These are phyloP conservation scores for Danielia reshetovae DNA, from an alignment of 805 yeast genomes.

Conservation along the genomic window DNA sequence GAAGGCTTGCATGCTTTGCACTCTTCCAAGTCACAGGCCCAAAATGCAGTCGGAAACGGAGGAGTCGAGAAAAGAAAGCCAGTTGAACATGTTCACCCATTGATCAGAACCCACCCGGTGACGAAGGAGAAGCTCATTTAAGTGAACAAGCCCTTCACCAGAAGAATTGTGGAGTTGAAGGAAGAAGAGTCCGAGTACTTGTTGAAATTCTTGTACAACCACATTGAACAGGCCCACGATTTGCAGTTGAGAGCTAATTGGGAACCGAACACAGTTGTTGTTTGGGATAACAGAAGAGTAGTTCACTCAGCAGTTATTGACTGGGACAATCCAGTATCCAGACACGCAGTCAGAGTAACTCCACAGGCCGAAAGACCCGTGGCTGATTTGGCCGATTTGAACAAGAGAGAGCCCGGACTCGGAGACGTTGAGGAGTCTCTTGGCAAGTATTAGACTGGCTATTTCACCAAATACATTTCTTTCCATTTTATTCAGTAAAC, in stretches of 20 bases:
- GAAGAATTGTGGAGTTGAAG: constrained; percentile 32
- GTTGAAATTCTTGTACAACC: constrained; percentile 28
- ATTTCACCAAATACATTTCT: not conserved
- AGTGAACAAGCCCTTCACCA: constrained; percentile 32
- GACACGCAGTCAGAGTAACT: constrained; percentile 35
- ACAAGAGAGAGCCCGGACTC: constrained; percentile 15
- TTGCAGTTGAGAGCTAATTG: constrained; percentile 35
- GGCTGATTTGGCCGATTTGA: constrained; percentile 34
- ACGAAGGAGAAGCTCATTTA: constrained; percentile 29
- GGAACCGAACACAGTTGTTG: constrained; percentile 34
- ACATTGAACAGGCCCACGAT: constrained; percentile 31
- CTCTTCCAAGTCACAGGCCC: constrained; percentile 31
- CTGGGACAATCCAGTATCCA: constrained; percentile 32
- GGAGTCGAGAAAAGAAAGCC: constrained; percentile 32
- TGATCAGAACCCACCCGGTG: constrained; percentile 33
- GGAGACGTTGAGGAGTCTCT: constrained; percentile 3
- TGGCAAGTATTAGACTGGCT: constrained; percentile 2
- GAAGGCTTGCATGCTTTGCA: constrained; percentile 33
- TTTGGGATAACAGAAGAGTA: constrained; percentile 34
- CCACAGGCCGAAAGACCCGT: constrained; percentile 39
- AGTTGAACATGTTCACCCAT: constrained; percentile 32
- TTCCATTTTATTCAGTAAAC: not conserved
- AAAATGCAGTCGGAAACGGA: constrained; percentile 24
- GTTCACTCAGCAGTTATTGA: constrained; percentile 35
- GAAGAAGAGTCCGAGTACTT: constrained; percentile 31